phyloP scores from a whole-genome alignment of 1,284 basidiomycete species.

The Apiotrichum porosum region DNA sequence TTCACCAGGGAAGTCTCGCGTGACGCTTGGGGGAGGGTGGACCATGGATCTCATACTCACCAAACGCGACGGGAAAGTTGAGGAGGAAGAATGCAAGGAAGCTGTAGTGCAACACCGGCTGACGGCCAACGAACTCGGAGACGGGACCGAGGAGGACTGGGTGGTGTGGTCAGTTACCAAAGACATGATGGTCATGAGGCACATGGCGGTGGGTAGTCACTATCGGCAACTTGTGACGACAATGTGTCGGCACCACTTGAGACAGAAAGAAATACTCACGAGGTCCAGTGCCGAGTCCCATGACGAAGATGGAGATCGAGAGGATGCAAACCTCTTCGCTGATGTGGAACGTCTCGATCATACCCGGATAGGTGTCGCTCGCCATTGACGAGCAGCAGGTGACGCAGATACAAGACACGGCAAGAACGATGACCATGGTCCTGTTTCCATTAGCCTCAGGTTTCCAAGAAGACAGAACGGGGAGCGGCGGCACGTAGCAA shows the following conservation, averaged over 20 bases:
- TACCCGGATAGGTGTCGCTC: constrained; percentile 60
- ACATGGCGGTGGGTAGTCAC: no score
- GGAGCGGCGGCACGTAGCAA: no score
- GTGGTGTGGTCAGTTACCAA: background rate
- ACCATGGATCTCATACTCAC: constrained; percentile 7
- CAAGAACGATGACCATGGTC: constrained; percentile 29
- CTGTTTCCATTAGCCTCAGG: no score
- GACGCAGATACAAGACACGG: constrained; percentile 53
- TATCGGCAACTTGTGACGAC: no score
- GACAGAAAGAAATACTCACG: constrained; percentile 17
- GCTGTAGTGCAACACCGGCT: constrained; percentile 26
- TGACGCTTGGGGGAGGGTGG: no score
- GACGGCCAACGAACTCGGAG: constrained; percentile 58
- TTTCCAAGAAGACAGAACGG: no score
- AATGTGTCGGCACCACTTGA: no score
- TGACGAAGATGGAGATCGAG: constrained; percentile 62
- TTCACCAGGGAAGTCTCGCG: no score
- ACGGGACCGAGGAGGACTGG: constrained; percentile 56
- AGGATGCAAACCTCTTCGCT: constrained; percentile 66
- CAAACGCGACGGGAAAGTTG: constrained; percentile 63
- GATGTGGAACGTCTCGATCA: constrained; percentile 59
- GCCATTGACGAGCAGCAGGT: constrained; percentile 69
- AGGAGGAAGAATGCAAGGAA: constrained; percentile 48
- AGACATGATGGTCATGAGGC: no score
- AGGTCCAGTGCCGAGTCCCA: constrained; percentile 55